Percentiles rank a stretch among this genome's conserved stretches.
Conservation (phyloP, 2,329 filamentous ascomycete genomes). For the Stemphylium beticola region DNA sequence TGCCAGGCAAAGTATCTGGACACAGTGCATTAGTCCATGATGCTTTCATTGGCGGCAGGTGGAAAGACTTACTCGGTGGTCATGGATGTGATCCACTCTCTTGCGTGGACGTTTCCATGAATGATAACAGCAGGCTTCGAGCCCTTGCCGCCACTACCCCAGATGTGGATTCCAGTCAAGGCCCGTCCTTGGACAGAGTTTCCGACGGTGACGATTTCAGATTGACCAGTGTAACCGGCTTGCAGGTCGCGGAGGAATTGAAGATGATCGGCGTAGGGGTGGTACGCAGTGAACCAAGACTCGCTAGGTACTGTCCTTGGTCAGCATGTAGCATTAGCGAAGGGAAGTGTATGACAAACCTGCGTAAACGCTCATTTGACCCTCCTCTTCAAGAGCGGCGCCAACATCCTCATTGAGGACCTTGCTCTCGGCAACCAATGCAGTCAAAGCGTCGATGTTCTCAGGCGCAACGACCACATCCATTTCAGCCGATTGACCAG, state of each 20-base stretch:
- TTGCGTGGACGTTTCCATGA: slow-evolving; percentile 45
- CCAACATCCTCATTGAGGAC: slow-evolving; percentile 46
- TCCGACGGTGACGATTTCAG: slow-evolving; percentile 43
- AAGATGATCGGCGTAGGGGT: slow-evolving; percentile 44
- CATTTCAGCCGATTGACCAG: slow-evolving; percentile 34
- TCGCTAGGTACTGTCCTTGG: slow-evolving; percentile 35
- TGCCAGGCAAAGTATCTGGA: slow-evolving; percentile 43
- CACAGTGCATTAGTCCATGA: background rate
- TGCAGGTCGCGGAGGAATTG: slow-evolving; percentile 44
- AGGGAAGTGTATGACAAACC: slow-evolving; percentile 24
- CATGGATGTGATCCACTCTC: slow-evolving; percentile 48
- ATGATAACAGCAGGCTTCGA: slow-evolving; percentile 45
- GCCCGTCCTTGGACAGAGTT: slow-evolving; percentile 41
- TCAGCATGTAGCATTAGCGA: slow-evolving; percentile 4
- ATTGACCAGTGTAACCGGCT: slow-evolving; percentile 39
- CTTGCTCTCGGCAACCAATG: slow-evolving; percentile 33
- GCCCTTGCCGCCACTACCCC: slow-evolving; percentile 46
- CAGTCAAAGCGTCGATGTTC: slow-evolving; percentile 38
- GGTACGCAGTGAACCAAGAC: slow-evolving; percentile 47
- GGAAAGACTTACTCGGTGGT: slow-evolving; percentile 23
- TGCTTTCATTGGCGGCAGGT: background rate
- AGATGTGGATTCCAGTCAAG: slow-evolving; percentile 48
- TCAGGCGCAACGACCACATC: slow-evolving; percentile 47
- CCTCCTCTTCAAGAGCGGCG: slow-evolving; percentile 41
- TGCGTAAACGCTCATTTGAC: slow-evolving; percentile 34